Conservation (phyloP, 495 filamentous ascomycete species). For the Trichoderma parareesei region DNA sequence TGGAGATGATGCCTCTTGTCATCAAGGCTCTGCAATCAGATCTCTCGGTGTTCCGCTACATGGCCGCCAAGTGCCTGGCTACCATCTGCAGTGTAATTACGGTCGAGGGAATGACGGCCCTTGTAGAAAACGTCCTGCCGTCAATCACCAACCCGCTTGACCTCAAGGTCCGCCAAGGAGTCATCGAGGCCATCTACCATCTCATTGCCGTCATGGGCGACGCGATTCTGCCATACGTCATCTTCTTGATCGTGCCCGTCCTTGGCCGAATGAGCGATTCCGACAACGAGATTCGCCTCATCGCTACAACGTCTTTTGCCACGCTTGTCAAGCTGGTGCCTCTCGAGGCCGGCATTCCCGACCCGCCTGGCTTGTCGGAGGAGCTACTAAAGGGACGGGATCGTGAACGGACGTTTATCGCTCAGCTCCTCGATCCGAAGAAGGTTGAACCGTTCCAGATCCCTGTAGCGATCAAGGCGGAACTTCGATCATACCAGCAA, state of each 20-base stretch:
- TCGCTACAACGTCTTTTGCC: slow-evolving; percentile 94
- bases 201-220: slow-evolving; percentile 98
- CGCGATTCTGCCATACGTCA: slow-evolving; percentile 90
- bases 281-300: slow-evolving; percentile 85
- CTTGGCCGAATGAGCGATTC: slow-evolving; percentile 98
- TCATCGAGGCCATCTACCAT: slow-evolving; percentile 89
- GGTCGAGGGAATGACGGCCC: slow-evolving; percentile 87
- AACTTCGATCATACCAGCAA: slow-evolving; percentile 92
- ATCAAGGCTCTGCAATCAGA: slow-evolving; percentile 77
- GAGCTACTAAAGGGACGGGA: slow-evolving; percentile 84
- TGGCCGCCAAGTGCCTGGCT: slow-evolving; percentile 94
- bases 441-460: slow-evolving; percentile 92
- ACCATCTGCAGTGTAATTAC: slow-evolving; percentile 95
- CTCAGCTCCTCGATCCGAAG: slow-evolving; percentile 88
- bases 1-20: slow-evolving; percentile 75
- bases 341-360: slow-evolving; percentile 94
- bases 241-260: slow-evolving; percentile 97
- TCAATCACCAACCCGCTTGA: slow-evolving; percentile 83
- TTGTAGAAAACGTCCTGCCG: slow-evolving; percentile 88
- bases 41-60: slow-evolving; percentile 87
- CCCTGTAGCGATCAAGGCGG: slow-evolving; percentile 93
- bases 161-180: slow-evolving; percentile 79
- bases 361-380: slow-evolving; percentile 85
- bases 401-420: slow-evolving; percentile 88
- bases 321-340: slow-evolving; percentile 97